Evolutionary conservation across 140 eudicot species (phyloP).

Genomic region (Anethum foeniculum): DNA sequence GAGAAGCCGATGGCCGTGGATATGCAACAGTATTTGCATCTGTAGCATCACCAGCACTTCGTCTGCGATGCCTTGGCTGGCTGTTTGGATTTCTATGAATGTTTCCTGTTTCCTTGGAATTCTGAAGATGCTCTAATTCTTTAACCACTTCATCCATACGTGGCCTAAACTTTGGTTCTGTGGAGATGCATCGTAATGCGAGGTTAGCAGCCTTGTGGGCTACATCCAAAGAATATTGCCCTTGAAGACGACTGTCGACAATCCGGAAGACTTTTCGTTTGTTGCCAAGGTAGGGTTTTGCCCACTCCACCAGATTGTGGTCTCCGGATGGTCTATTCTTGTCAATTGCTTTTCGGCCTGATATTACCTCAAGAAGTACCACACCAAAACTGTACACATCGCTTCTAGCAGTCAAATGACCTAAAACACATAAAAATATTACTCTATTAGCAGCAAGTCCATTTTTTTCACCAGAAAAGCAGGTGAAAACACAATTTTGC

Average conservation of each 20-base stretch:
- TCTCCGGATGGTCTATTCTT: slow-evolving; percentile 1
- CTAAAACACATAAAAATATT: not conserved
- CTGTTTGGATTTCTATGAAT: not conserved
- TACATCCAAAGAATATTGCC: slow-evolving; percentile 2
- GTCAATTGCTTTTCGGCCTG: not conserved
- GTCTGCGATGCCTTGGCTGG: slow-evolving; percentile 3
- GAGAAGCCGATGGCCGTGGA: slow-evolving; percentile 2
- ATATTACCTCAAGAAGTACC: not conserved
- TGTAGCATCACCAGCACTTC: slow-evolving; percentile 1
- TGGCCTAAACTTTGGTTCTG: slow-evolving; percentile 1
- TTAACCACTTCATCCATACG: slow-evolving; percentile 5
- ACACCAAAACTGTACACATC: slow-evolving; percentile 5
- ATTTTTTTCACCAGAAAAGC: not conserved
- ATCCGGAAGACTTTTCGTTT: not conserved
- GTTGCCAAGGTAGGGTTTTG: slow-evolving; percentile 2
- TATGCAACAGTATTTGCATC: not conserved
- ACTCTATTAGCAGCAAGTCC: not conserved
- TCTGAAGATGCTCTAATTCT: slow-evolving; percentile 5
- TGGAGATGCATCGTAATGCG: not conserved
- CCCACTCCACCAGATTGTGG: slow-evolving; percentile 1
- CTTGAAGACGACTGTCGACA: slow-evolving; percentile 2
- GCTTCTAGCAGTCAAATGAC: slow-evolving; percentile 2
- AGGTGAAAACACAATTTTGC: not conserved
- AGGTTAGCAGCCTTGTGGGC: slow-evolving; percentile 1
- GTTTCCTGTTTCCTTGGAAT: slow-evolving; percentile 3